Conservation (phyloP, 2,329 filamentous ascomycete genomes). For the Cytospora paraplurivora region DNA sequence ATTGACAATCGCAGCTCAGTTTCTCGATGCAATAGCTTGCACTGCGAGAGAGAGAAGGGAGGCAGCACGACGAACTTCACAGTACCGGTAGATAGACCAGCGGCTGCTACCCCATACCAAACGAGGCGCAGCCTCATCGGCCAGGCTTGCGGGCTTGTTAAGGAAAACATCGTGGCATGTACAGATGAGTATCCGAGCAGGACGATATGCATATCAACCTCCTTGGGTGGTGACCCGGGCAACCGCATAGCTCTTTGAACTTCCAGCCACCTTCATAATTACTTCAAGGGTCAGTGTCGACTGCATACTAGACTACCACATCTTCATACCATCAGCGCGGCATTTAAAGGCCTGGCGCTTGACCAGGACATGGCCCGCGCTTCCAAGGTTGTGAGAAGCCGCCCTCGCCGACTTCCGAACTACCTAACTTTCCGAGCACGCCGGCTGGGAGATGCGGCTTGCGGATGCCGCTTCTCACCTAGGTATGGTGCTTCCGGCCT, state of each 20-base stretch:
- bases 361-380: neutral
- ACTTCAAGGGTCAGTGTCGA: neutral
- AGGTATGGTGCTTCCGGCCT: neutral
- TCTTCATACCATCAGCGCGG: slow-evolving; percentile 15
- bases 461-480: neutral
- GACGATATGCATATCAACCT: neutral
- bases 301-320: neutral
- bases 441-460: neutral
- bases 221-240: neutral
- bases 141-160: neutral
- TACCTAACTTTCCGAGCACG: neutral
- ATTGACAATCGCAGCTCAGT: neutral
- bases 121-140: neutral
- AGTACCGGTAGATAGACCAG: too few species aligned
- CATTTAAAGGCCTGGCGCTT: slow-evolving; percentile 6
- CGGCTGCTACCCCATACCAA: neutral
- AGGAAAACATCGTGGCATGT: neutral
- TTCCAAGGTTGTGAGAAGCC: neutral
- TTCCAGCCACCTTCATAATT: neutral
- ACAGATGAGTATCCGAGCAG: neutral
- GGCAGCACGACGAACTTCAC: neutral
- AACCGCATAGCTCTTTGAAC: neutral
- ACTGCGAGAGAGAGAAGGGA: too few species aligned
- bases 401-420: slow-evolving; percentile 18
- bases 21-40: neutral